Percentiles rank a stretch among this genome's conserved stretches.
Evolutionary conservation across 345 rosid genomes (phyloP).

Genomic region (Eucalyptus sp.): DNA sequence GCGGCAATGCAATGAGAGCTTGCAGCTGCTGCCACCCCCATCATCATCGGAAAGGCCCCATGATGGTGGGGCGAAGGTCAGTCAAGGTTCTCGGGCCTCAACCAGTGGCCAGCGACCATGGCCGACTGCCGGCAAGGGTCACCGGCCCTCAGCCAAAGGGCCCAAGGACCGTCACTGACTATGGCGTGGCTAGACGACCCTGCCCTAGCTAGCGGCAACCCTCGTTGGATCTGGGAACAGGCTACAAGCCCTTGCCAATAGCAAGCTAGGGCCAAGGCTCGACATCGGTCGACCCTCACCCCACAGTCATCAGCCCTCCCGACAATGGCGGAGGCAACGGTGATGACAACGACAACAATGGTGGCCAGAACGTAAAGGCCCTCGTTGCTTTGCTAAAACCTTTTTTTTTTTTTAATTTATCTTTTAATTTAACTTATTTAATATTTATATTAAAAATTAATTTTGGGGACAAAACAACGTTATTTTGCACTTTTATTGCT

Average conservation of each 20-base stretch:
- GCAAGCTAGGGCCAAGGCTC: accelerated
- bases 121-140: accelerated
- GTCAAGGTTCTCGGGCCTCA: accelerated
- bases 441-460: too few species aligned
- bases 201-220: accelerated
- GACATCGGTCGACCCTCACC: accelerated
- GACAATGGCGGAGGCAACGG: too few species aligned
- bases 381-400: too few species aligned
- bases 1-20: too few species aligned
- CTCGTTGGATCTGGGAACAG: not conserved
- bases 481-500: too few species aligned
- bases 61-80: not conserved
- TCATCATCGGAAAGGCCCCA: not conserved
- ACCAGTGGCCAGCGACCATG: too few species aligned
- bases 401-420: too few species aligned
- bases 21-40: accelerated
- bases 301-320: not conserved
- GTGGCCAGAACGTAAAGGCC: too few species aligned
- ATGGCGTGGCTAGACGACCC: accelerated
- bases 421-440: too few species aligned
- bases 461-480: too few species aligned
- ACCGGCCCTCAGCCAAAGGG: accelerated
- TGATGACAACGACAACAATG: too few species aligned
- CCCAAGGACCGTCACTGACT: accelerated
- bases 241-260: not conserved